A percentile compares a stretch with the other conserved stretches of the same genome.
Conservation (phyloP, 306 rosid species). For the Rubus idaeus region DNA sequence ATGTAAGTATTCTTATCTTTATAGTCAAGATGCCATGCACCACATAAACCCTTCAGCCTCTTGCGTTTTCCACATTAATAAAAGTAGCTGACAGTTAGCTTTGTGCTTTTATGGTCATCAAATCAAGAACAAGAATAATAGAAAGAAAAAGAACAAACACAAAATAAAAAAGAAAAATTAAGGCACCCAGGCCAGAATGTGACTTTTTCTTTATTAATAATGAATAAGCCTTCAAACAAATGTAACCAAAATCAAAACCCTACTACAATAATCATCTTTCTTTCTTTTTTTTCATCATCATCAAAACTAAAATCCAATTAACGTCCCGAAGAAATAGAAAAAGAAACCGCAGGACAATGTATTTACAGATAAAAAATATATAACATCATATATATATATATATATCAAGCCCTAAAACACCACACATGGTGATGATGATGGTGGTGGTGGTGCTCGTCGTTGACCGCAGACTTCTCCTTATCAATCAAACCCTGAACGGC, state of each 20-base stretch:
- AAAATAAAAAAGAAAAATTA: background rate
- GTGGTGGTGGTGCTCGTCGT: conserved; percentile 33
- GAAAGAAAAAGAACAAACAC: background rate
- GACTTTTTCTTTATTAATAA: conserved; percentile 6
- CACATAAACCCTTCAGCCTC: conserved; percentile 1
- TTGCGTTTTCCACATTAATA: background rate
- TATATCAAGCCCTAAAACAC: conserved; percentile 77
- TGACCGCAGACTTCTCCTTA: conserved; percentile 34
- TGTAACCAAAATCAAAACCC: conserved; percentile 23
- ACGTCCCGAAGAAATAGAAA: background rate
- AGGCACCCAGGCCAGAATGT: conserved; percentile 2
- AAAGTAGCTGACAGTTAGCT: conserved; percentile 2
- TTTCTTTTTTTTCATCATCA: conserved; percentile 24
- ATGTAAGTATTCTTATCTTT: background rate
- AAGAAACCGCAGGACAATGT: conserved; percentile 1
- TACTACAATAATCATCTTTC: conserved; percentile 11
- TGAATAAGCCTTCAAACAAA: conserved; percentile 22
- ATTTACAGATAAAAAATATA: conserved; percentile 8
- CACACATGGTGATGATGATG: conserved; percentile 45
- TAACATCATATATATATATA: too few relatives aligned
- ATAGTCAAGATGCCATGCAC: background rate
- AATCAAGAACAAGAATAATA: conserved; percentile 1
- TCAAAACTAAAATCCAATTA: background rate
- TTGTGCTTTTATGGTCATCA: conserved; percentile 24
- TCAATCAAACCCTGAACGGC: conserved; percentile 67